Conservation (phyloP, 441 rosid species). For the Gossypium lobatum region DNA sequence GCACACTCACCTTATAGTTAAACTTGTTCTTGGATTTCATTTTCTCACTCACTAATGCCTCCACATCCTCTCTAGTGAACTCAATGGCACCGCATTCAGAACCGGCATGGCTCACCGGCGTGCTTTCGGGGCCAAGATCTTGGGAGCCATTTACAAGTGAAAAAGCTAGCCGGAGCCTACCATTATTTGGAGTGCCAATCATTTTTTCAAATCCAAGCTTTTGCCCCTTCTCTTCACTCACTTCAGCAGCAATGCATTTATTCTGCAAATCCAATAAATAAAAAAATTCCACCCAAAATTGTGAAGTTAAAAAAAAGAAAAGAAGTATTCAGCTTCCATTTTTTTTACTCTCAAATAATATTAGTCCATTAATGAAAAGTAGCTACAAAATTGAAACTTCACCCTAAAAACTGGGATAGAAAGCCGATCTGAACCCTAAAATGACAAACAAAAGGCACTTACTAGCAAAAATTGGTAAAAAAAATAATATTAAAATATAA, state of each 20-base stretch:
- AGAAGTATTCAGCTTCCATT: constrained; percentile 7
- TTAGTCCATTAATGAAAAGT: too few species aligned
- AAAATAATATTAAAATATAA: background rate
- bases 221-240: constrained; percentile 25
- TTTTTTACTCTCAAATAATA: constrained; percentile 5
- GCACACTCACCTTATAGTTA: constrained; percentile 55
- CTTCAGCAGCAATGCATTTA: constrained; percentile 34
- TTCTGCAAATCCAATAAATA: constrained; percentile 20
- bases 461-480: background rate
- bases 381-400: background rate
- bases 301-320: constrained; percentile 10
- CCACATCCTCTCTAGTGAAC: constrained; percentile 61
- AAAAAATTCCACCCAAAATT: constrained; percentile 2
- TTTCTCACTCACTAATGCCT: constrained; percentile 46
- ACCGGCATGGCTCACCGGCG: constrained; percentile 59
- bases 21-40: constrained; percentile 64
- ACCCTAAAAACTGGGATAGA: background rate
- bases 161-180: constrained; percentile 66
- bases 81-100: constrained; percentile 56
- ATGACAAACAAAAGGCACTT: background rate
- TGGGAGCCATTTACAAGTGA: constrained; percentile 60
- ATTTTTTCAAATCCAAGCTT: constrained; percentile 33
- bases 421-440: background rate
- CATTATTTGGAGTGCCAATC: constrained; percentile 72
- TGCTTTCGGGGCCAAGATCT: constrained; percentile 56